These are phyloP conservation scores for Xerocomus nothofagi DNA, from an alignment of 1,284 basidiomycete genomes.

Conservation along the genomic window DNA sequence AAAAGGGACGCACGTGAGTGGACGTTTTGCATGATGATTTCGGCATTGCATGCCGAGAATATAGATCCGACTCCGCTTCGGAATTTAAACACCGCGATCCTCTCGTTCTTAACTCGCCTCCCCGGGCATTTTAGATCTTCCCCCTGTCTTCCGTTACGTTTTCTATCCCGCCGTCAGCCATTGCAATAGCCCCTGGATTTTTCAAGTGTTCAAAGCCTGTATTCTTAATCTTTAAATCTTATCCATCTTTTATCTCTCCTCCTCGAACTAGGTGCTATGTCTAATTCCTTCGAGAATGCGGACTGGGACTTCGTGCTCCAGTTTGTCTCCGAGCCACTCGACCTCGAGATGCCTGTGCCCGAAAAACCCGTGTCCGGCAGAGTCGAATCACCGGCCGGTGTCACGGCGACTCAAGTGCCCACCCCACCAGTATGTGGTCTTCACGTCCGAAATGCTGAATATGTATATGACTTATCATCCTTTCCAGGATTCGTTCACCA, in stretches of 20 bases:
- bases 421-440: conserved; percentile 60
- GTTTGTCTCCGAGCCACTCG: conserved; percentile 58
- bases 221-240: background rate
- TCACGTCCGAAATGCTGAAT: conserved; percentile 5
- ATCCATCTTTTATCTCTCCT: background rate
- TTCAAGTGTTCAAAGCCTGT: background rate
- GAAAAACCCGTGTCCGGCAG: conserved; percentile 38
- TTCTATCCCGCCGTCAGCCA: conserved; percentile 1
- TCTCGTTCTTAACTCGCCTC: conserved; percentile 11
- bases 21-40: background rate
- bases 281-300: conserved; percentile 40
- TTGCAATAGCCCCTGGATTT: background rate
- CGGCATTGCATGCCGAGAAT: conserved; percentile 20
- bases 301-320: conserved; percentile 66
- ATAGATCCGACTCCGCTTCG: conserved; percentile 19
- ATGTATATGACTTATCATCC: conserved; percentile 5
- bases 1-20: background rate
- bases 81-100: conserved; percentile 22
- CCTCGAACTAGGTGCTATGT: conserved; percentile 19
- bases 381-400: conserved; percentile 20
- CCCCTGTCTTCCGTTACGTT: conserved; percentile 22
- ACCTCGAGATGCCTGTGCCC: conserved; percentile 38
- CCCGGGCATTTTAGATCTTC: background rate
- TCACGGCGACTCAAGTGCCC: conserved; percentile 47
- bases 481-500: conserved; percentile 48